Percentiles rank a stretch among this genome's conserved stretches.
Conservation (phyloP, 805 yeast species). For the Kodamaea neixiangensis region DNA sequence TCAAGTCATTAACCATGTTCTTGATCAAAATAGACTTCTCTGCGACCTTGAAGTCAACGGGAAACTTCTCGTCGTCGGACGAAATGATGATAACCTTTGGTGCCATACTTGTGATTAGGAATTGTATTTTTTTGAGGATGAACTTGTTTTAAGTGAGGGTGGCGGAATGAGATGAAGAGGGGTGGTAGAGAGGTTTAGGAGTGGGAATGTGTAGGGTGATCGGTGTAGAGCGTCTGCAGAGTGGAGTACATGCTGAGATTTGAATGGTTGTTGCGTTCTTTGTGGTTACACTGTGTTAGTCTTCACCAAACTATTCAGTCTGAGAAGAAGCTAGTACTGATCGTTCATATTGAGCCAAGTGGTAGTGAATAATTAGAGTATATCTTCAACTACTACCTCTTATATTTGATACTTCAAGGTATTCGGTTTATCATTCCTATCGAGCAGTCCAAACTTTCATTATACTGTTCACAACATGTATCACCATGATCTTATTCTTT, state of each 20-base stretch:
- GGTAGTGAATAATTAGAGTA: too few species aligned
- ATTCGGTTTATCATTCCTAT: too few species aligned
- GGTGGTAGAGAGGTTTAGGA: background rate
- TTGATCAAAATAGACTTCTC: constrained; percentile 83
- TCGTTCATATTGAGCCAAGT: too few species aligned
- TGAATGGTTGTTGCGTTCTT: background rate
- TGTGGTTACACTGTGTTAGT: too few species aligned
- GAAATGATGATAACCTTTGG: constrained; percentile 60
- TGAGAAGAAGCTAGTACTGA: too few species aligned
- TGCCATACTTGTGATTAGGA: constrained; percentile 17
- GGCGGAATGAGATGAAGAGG: background rate
- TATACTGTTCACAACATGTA: too few species aligned
- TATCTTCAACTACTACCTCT: too few species aligned
- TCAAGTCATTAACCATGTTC: constrained; percentile 79
- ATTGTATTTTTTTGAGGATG: constrained; percentile 1
- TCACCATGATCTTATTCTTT: too few species aligned
- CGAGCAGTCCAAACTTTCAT: too few species aligned
- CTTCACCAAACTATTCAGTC: too few species aligned
- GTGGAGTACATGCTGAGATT: background rate
- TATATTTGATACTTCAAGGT: too few species aligned
- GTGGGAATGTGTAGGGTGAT: background rate
- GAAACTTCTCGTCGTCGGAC: constrained; percentile 78
- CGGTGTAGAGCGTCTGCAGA: background rate
- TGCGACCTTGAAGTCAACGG: constrained; percentile 78
- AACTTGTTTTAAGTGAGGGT: background rate